These are phyloP conservation scores for Ceratocystis alfenasii DNA, from an alignment of 2,329 filamentous ascomycete genomes.

Conservation along the genomic window DNA sequence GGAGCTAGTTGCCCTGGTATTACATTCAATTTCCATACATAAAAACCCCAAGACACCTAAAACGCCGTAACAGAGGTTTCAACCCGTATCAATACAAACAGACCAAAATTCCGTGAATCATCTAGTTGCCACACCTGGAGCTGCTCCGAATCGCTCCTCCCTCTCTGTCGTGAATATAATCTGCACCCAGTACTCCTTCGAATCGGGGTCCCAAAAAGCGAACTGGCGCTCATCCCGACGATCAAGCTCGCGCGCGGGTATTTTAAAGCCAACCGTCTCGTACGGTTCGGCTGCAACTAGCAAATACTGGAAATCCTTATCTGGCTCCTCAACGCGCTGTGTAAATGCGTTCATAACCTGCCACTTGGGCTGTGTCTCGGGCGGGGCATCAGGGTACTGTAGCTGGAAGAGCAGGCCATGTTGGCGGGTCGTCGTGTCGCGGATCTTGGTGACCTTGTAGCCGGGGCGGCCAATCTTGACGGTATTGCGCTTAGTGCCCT, in stretches of 20 bases:
- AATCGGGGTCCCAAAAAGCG: conserved; percentile 89
- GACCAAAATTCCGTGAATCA: background rate
- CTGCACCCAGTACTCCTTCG: conserved; percentile 96
- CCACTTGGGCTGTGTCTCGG: conserved; percentile 65
- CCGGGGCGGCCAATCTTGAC: conserved; percentile 94
- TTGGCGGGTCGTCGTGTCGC: conserved; percentile 79
- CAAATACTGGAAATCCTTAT: conserved; percentile 89
- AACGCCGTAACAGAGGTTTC: conserved; percentile 5
- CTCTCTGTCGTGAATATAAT: conserved; percentile 97
- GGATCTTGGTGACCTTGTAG: conserved; percentile 94
- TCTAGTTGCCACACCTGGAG: conserved; percentile 44
- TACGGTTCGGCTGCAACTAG: conserved; percentile 94
- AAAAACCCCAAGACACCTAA: background rate
- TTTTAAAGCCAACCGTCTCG: conserved; percentile 93
- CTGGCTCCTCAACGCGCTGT: conserved; percentile 87
- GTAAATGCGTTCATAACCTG: conserved; percentile 97
- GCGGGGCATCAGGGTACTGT: conserved; percentile 81
- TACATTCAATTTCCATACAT: conserved; percentile 10
- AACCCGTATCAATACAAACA: conserved; percentile 6
- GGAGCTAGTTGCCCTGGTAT: conserved; percentile 1
- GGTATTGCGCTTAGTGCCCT: conserved; percentile 61
- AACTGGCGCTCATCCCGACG: conserved; percentile 78
- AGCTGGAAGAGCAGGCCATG: conserved; percentile 90
- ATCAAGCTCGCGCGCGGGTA: conserved; percentile 88
- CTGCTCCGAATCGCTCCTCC: conserved; percentile 71